A percentile compares a stretch with the other conserved stretches of the same genome.
Conservation (phyloP, 768 basidiomycete genomes). For the Galerina marginata region DNA sequence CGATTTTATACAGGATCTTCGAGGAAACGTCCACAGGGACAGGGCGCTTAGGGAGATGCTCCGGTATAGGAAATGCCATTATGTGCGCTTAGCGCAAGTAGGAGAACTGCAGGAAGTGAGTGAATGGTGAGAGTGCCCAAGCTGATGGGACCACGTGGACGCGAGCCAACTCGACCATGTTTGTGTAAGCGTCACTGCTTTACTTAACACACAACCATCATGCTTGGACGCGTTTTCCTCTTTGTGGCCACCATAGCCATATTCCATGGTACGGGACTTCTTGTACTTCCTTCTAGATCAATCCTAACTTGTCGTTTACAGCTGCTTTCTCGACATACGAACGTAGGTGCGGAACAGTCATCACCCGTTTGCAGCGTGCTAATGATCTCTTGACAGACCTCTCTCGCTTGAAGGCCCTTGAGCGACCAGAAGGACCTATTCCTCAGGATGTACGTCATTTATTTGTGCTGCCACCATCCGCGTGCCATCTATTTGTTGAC, state of each 20-base stretch:
- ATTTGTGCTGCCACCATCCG: neutral
- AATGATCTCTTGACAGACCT: slow-evolving; percentile 56
- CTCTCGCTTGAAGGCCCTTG: slow-evolving; percentile 77
- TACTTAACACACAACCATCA: slow-evolving; percentile 24
- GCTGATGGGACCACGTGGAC: slow-evolving; percentile 32
- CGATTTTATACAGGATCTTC: slow-evolving; percentile 70
- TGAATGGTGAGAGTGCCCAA: slow-evolving; percentile 10
- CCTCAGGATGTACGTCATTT: slow-evolving; percentile 60
- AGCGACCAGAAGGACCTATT: slow-evolving; percentile 67
- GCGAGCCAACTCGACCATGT: slow-evolving; percentile 15
- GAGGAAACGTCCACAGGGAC: slow-evolving; percentile 71
- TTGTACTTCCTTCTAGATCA: neutral
- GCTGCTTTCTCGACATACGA: slow-evolving; percentile 85
- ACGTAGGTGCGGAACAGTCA: slow-evolving; percentile 49
- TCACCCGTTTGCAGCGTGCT: neutral
- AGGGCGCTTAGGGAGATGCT: slow-evolving; percentile 72
- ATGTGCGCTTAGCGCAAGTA: slow-evolving; percentile 13
- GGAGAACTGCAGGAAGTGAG: neutral
- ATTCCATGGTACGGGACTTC: slow-evolving; percentile 55
- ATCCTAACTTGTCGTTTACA: slow-evolving; percentile 31
- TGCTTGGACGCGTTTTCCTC: slow-evolving; percentile 55
- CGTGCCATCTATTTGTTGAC: neutral
- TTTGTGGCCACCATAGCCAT: slow-evolving; percentile 50
- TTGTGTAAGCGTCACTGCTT: neutral
- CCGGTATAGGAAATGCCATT: slow-evolving; percentile 80